A percentile compares a stretch with the other conserved stretches of the same genome.
These are phyloP conservation scores for Eucommia ulmoides DNA, from an alignment of 257 asterid species.

Conservation along the genomic window DNA sequence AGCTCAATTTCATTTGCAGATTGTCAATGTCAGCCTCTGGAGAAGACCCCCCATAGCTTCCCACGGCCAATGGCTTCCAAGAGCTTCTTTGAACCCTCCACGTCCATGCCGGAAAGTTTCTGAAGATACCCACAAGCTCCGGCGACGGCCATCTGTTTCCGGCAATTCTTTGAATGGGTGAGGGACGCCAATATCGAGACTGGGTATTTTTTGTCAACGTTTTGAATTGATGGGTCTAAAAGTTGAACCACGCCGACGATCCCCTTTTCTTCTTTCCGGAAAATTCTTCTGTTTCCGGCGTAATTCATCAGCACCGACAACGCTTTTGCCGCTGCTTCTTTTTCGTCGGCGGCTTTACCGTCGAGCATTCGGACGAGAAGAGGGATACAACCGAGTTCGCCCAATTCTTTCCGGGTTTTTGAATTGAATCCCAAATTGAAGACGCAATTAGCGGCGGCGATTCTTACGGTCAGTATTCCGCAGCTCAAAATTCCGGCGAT, in stretches of 20 bases:
- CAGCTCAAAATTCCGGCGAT: conserved; percentile 34
- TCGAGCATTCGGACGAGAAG: conserved; percentile 51
- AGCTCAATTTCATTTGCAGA: too few species aligned
- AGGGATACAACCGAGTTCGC: conserved; percentile 60
- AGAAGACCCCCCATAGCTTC: conserved; percentile 71
- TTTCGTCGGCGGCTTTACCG: conserved; percentile 69
- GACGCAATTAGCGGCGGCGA: conserved; percentile 51
- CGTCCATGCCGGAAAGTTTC: conserved; percentile 51
- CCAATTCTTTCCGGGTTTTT: conserved; percentile 58
- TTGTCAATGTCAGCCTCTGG: too few species aligned
- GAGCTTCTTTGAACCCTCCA: conserved; percentile 75
- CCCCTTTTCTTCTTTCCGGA: conserved; percentile 67
- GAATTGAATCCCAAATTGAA: conserved; percentile 41
- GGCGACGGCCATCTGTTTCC: conserved; percentile 56
- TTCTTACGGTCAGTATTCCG: conserved; percentile 46
- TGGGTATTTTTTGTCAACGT: conserved; percentile 39
- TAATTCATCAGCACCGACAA: conserved; percentile 41
- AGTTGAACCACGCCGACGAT: conserved; percentile 36
- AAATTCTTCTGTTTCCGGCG: conserved; percentile 44
- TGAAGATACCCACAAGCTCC: conserved; percentile 54
- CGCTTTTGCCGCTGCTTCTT: conserved; percentile 50
- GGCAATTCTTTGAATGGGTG: conserved; percentile 51
- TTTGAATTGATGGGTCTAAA: conserved; percentile 36
- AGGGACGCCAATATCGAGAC: conserved; percentile 32
- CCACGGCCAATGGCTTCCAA: conserved; percentile 47